Conservation (phyloP, 306 rosid genomes). For the Cotoneaster glaucophyllus region DNA sequence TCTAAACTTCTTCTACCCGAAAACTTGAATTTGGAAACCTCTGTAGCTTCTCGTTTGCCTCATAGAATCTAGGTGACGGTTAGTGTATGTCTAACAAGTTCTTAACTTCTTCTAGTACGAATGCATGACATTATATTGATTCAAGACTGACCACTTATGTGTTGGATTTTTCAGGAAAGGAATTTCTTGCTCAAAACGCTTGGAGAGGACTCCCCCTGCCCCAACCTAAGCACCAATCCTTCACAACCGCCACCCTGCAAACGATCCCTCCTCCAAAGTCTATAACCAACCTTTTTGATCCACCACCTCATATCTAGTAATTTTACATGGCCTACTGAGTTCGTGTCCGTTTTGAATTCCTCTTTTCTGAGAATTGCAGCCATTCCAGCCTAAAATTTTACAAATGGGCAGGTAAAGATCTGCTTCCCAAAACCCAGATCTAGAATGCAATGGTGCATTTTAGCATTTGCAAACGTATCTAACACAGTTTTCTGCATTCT, state of each 20-base stretch:
- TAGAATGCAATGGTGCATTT: conserved; percentile 72
- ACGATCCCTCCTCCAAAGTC: conserved; percentile 87
- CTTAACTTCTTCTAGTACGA: not conserved
- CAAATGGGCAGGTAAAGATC: conserved; percentile 49
- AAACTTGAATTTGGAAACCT: not conserved
- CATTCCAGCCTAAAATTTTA: conserved; percentile 72
- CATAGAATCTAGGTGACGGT: not conserved
- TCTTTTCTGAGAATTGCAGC: conserved; percentile 45
- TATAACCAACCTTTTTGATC: conserved; percentile 38
- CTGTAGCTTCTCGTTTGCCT: not conserved
- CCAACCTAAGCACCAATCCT: conserved; percentile 39
- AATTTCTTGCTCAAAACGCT: conserved; percentile 91
- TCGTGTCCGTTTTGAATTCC: conserved; percentile 30
- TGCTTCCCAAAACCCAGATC: conserved; percentile 40
- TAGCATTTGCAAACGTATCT: conserved; percentile 41
- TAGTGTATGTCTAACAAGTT: not conserved
- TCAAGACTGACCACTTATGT: conserved; percentile 21
- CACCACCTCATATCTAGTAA: conserved; percentile 25
- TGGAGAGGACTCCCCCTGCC: conserved; percentile 84
- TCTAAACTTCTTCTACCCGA: not conserved
- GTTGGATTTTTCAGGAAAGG: conserved; percentile 70
- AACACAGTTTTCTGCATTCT: conserved; percentile 43
- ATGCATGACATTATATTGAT: conserved; percentile 6
- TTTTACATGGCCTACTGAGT: conserved; percentile 23
- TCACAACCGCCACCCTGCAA: conserved; percentile 90